A percentile compares a stretch with the other conserved stretches of the same genome.
These are phyloP conservation scores for Talaromyces proteolyticus DNA, from an alignment of 495 filamentous ascomycete genomes.

Conservation along the genomic window DNA sequence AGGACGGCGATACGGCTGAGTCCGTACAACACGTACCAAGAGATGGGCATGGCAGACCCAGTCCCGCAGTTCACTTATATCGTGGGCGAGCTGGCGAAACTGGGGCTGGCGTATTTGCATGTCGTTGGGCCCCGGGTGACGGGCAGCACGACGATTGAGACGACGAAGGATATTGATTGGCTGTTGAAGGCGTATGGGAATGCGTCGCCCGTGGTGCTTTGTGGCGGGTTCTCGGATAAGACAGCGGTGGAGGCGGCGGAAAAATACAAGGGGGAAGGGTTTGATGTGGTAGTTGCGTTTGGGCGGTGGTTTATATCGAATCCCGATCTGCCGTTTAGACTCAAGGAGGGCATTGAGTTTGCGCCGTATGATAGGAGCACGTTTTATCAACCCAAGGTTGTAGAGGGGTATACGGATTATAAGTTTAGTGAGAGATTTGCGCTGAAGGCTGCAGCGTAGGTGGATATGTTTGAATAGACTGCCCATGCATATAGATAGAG, in stretches of 20 bases:
- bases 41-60: constrained; percentile 60
- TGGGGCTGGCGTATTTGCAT: constrained; percentile 57
- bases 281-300: constrained; percentile 47
- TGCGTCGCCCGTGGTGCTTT: constrained; percentile 44
- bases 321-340: constrained; percentile 62
- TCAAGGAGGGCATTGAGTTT: constrained; percentile 52
- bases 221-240: constrained; percentile 51
- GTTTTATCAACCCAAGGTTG: constrained; percentile 49
- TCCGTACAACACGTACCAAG: constrained; percentile 62
- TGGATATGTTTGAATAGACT: neutral
- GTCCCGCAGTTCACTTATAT: constrained; percentile 58
- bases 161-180: constrained; percentile 39
- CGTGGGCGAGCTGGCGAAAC: constrained; percentile 31
- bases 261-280: constrained; percentile 35
- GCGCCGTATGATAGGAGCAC: constrained; percentile 47
- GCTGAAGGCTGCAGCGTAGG: neutral
- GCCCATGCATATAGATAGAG: neutral
- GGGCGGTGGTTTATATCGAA: constrained; percentile 64
- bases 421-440: constrained; percentile 16
- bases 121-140: constrained; percentile 42
- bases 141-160: constrained; percentile 28
- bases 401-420: constrained; percentile 61
- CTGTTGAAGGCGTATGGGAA: neutral
- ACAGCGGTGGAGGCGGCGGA: constrained; percentile 47
- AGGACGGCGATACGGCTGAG: constrained; percentile 57